phyloP scores from a whole-genome alignment of 1,139 yeast species.

The Candida frijolesensis region DNA sequence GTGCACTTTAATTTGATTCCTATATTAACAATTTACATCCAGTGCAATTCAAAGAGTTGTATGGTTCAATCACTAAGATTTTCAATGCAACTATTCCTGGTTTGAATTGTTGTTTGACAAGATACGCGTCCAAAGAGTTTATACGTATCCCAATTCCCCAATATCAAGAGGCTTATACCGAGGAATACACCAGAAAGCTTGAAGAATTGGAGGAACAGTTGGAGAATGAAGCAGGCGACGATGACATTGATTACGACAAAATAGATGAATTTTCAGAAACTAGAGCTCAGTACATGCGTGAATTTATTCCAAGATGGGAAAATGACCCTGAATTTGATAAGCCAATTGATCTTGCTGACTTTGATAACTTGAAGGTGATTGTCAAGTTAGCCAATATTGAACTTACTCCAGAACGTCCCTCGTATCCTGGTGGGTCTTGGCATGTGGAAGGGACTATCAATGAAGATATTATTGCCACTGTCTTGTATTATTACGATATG shows the following conservation, averaged over 20 bases:
- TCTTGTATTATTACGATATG: slow-evolving; percentile 44
- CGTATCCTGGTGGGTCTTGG: slow-evolving; percentile 41
- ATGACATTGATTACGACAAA: slow-evolving; percentile 13
- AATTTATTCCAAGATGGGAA: slow-evolving; percentile 7
- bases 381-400: slow-evolving; percentile 35
- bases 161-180: slow-evolving; percentile 19
- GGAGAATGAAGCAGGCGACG: slow-evolving; percentile 11
- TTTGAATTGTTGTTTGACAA: slow-evolving; percentile 28
- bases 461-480: slow-evolving; percentile 47
- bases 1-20: slow-evolving; percentile 35
- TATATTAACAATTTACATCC: slow-evolving; percentile 48
- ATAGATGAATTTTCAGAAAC: slow-evolving; percentile 10
- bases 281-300: slow-evolving; percentile 18
- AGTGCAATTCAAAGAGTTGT: slow-evolving; percentile 22
- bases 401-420: slow-evolving; percentile 40
- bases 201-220: slow-evolving; percentile 12
- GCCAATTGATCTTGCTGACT: no score
- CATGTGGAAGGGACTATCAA: slow-evolving; percentile 43
- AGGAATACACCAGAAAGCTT: slow-evolving; percentile 16
- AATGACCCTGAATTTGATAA: no score
- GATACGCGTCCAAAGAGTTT: slow-evolving; percentile 23
- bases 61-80: slow-evolving; percentile 29
- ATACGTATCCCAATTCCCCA: slow-evolving; percentile 21
- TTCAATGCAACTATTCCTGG: slow-evolving; percentile 35
- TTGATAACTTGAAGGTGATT: slow-evolving; percentile 13